These are phyloP conservation scores for Jasminum sambac DNA, from an alignment of 257 asterid genomes.

Conservation along the genomic window DNA sequence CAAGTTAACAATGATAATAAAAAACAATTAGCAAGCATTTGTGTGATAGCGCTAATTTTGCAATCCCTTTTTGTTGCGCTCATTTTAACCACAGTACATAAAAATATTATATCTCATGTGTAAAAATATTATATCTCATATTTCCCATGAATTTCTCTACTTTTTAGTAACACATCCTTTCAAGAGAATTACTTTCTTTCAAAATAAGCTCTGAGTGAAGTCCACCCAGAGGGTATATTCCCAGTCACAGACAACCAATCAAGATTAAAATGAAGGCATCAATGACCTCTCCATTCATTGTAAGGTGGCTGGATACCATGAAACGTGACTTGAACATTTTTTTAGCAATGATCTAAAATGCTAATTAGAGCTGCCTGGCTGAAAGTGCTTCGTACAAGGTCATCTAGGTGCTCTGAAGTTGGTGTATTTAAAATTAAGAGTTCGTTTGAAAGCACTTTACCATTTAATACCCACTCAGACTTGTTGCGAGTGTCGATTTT, in stretches of 20 bases:
- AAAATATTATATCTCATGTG: too few relatives aligned
- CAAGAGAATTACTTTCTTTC: too few relatives aligned
- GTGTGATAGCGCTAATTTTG: too few relatives aligned
- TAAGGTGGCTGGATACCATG: neutral
- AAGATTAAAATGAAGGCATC: conserved; percentile 2
- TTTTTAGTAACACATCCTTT: too few relatives aligned
- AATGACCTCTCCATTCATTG: neutral
- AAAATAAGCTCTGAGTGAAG: neutral
- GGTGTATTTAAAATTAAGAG: conserved; percentile 16
- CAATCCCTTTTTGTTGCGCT: too few relatives aligned
- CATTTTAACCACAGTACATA: too few relatives aligned
- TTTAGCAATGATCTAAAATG: conserved; percentile 7
- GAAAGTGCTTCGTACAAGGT: conserved; percentile 14
- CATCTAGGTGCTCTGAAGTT: conserved; percentile 1
- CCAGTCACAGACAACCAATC: conserved; percentile 6
- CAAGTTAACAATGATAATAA: neutral
- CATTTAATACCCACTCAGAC: conserved; percentile 91
- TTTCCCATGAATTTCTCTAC: too few relatives aligned
- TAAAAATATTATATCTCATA: too few relatives aligned
- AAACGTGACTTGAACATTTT: neutral
- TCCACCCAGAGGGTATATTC: conserved; percentile 9
- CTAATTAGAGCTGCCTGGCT: conserved; percentile 7
- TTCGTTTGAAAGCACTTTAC: conserved; percentile 40
- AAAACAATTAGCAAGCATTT: neutral
- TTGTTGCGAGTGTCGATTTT: conserved; percentile 70